Evolutionary conservation across 495 filamentous ascomycete genomes (phyloP), one percentile per base, ranked within the genome.

Genomic region (Sabuloglossum arenarium): DNA sequence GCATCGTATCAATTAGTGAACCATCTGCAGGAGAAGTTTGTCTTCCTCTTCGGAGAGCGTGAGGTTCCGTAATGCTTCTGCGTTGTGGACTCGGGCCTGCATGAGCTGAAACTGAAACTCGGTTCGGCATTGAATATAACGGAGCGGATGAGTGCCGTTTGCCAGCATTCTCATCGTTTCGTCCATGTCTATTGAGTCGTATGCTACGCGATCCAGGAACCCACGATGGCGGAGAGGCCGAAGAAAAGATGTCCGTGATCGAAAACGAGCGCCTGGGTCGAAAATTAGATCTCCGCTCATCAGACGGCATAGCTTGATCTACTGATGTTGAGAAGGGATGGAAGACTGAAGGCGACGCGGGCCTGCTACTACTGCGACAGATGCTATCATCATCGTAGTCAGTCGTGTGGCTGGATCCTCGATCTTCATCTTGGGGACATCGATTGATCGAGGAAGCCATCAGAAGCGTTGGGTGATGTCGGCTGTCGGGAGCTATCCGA

Each of bases 261-360:
- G 67, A 67, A 25, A 67, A 68, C 19, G 67, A 67, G 37, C 58
- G 62, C 56, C 67, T 65, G 31, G 60, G 59, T 34, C 57, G 60
- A 19, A 59, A 37, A 23, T 65, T 59, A 4, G 49, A 25, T 30
- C 55, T 55, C 14, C 24, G 53, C 25, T 54, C 53, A 39, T 37
- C 37, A 39, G 30, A 37, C 23, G 25, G 53, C n/a, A 37, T n/a
- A 54, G 31, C 1, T 54, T 12, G n/a, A 27, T 54, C 19, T 19
- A 16, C 3, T 39, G 25, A 6, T 16, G 24, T 39, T 12, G 30
- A 28, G 3, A 43, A 29, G 43, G 56, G 31, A 11, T 5, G 37
- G 52, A 54, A 31, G 39, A 52, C 56, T n/a, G 55, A 34, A 11
- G 64, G 58, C 24, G 63, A 64, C 43, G 56, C 59, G n/a, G 63